Percentiles rank a stretch among this genome's conserved stretches.
Evolutionary conservation across 2,329 filamentous ascomycete genomes (phyloP).

Genomic region (Calonectria leucothoes): DNA sequence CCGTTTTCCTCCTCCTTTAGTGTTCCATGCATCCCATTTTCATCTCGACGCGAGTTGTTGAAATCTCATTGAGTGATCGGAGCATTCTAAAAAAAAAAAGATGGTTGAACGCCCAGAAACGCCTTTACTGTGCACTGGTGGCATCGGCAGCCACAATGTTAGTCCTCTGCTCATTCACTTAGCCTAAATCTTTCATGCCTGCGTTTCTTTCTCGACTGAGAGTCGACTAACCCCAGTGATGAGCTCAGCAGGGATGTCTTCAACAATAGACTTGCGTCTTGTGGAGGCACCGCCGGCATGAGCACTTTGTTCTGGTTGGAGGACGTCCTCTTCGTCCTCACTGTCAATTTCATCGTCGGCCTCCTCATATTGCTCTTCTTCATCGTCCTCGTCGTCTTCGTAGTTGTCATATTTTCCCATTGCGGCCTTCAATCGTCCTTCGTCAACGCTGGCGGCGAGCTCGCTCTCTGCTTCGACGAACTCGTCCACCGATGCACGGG

Average conservation of each 20-base stretch:
- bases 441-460: constrained; percentile 57
- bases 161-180: constrained; percentile 40
- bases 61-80: constrained; percentile 43
- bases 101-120: constrained; percentile 27
- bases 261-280: constrained; percentile 42
- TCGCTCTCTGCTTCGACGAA: constrained; percentile 56
- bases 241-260: constrained; percentile 66
- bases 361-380: constrained; percentile 55
- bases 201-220: constrained; percentile 54
- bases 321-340: constrained; percentile 33
- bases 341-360: constrained; percentile 43
- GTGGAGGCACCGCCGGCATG: constrained; percentile 29
- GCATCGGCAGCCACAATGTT: constrained; percentile 26
- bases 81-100: background rate
- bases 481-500: constrained; percentile 48
- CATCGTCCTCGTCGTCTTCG: constrained; percentile 50
- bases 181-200: constrained; percentile 38
- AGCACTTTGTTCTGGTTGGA: constrained; percentile 28
- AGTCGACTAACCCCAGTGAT: constrained; percentile 71
- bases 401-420: constrained; percentile 54
- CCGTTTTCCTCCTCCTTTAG: background rate
- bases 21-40: background rate
- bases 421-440: constrained; percentile 55
- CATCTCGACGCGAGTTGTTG: constrained; percentile 25
- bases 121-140: constrained; percentile 21